Percentiles rank a stretch among this genome's conserved stretches.
Conservation (phyloP, 192 early-diverging fungal species). For the Linnemannia zychae region DNA sequence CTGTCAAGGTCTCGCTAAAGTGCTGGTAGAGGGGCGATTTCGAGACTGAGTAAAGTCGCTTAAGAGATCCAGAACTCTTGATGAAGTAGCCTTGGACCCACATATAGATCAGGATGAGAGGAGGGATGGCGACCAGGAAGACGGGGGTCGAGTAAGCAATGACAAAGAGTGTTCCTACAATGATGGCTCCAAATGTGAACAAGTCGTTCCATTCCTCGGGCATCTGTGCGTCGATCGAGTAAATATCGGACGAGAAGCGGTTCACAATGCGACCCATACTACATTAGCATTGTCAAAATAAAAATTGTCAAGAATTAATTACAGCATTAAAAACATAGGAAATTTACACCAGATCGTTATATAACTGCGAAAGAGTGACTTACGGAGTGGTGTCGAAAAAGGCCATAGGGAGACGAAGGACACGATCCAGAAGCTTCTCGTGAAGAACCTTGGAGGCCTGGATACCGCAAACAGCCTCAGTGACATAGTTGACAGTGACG, state of each 20-base stretch:
- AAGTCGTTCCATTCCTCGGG: constrained; percentile 61
- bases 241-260: constrained; percentile 90
- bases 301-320: constrained; percentile 66
- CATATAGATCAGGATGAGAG: constrained; percentile 60
- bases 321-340: constrained; percentile 68
- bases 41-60: constrained; percentile 85
- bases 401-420: constrained; percentile 69
- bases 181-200: constrained; percentile 39
- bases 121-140: constrained; percentile 65
- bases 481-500: constrained; percentile 24
- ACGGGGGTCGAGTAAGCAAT: constrained; percentile 61
- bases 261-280: constrained; percentile 89
- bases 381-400: constrained; percentile 85
- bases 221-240: constrained; percentile 77
- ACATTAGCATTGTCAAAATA: constrained; percentile 20
- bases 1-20: constrained; percentile 74
- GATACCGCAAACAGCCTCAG: constrained; percentile 44
- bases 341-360: neutral
- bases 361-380: constrained; percentile 17
- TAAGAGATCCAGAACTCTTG: constrained; percentile 79
- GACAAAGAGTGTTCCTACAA: constrained; percentile 55
- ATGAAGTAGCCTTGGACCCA: constrained; percentile 73
- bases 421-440: constrained; percentile 37
- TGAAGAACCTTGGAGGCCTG: constrained; percentile 54
- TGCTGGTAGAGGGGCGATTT: constrained; percentile 85